These are phyloP conservation scores for Astrephomene gubernaculifera DNA, from an alignment of 139 green algal genomes.

Conservation along the genomic window DNA sequence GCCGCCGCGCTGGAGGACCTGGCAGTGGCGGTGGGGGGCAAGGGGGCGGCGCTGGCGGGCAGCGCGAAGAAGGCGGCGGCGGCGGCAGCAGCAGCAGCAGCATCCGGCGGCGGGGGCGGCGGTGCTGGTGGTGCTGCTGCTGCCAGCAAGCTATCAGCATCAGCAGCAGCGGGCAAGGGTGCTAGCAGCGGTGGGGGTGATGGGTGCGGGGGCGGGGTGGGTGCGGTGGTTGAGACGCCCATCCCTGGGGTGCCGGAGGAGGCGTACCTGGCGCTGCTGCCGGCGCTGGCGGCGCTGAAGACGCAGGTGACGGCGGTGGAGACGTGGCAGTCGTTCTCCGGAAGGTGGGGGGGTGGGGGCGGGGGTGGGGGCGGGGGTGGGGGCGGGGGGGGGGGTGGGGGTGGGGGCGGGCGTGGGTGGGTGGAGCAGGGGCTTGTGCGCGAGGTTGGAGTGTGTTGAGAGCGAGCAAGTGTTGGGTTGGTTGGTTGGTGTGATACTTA, in stretches of 20 bases:
- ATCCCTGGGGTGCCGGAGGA: slow-evolving; percentile 1
- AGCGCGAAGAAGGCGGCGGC: slow-evolving; percentile 11
- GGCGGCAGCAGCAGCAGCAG: neutral
- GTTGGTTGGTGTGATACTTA: too few species aligned
- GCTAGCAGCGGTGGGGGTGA: too few species aligned
- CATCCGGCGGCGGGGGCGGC: neutral
- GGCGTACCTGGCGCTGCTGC: slow-evolving; percentile 5
- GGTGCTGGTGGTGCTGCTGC: neutral
- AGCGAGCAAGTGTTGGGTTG: too few species aligned
- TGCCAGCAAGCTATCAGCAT: too few species aligned
- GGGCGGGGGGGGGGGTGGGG: too few species aligned
- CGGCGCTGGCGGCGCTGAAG: neutral
- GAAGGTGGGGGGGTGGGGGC: neutral
- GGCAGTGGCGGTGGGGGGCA: neutral
- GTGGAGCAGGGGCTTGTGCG: too few species aligned
- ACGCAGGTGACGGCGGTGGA: neutral
- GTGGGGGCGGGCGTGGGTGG: too few species aligned
- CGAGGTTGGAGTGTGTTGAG: too few species aligned
- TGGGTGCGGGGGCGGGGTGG: too few species aligned
- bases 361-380: neutral
- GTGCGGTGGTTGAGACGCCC: too few species aligned
- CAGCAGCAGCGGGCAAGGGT: too few species aligned
- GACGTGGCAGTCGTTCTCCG: slow-evolving; percentile 15
- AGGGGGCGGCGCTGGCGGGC: slow-evolving; percentile 5
- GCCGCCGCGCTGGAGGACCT: slow-evolving; percentile 14